Evolutionary conservation across 1,284 basidiomycete species (phyloP), one percentile per base, ranked within the genome.

Genomic region (Tilletia walkeri): DNA sequence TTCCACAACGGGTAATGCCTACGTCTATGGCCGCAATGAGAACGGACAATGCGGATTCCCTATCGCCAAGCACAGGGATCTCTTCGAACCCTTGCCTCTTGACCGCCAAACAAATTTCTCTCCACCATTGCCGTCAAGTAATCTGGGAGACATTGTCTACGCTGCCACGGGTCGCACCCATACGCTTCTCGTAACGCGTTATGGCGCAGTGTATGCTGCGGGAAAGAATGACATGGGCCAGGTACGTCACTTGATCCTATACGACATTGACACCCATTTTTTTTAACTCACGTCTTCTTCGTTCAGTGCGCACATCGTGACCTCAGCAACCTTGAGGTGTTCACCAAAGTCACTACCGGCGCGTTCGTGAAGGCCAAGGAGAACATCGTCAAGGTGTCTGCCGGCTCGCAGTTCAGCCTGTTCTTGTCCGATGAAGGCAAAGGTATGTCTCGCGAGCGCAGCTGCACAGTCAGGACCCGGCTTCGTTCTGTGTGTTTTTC

Each of bases 141-240:
- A 86, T 70, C 88, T 87, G 0, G 88, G 88, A 30, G 88, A 86
- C 73, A 93, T 95, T 78, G 89, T 94, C 9, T 85, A 89, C 71
- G 95, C 93, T 0, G 93, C 92, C 0, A 90, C 89, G 76, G 94
- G 93, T 48, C 86, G 91, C 75, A 88, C 88, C 56, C 94, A 97
- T 84, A 90, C 91, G 10, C 83, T 97, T 73, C 85, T 98, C 74
- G 88, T 96, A 4, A 92, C 91, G 67, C 90, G 89, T 76, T 87
- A 89, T 24, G 95, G 94, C 5, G 86, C 88, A 54, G 88, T 92
- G 14, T 98, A 93, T 91, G 88, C 89, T 2, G 89, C 90, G 6
- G 95, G 95, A 0, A 88, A 88, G 74, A 97, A 97, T 83, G 87
- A 87, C 45, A 84, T 89, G n/a, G 94, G 93, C 18, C 94, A 95